Conservation (phyloP, 495 filamentous ascomycete genomes). For the Podospora pseudopauciseta region DNA sequence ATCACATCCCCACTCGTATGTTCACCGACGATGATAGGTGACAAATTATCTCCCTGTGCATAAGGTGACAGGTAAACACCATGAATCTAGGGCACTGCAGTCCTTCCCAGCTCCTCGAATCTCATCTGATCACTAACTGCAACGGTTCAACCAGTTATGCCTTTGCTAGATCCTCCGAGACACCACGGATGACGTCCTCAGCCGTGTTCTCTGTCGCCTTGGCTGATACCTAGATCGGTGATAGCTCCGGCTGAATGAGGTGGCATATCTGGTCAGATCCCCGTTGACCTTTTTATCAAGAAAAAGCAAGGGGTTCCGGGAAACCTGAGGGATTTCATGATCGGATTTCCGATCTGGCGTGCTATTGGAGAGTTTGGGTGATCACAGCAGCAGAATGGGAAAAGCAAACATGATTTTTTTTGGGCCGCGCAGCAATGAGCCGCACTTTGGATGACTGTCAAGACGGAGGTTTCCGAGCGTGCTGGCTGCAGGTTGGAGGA, state of each 20-base stretch:
- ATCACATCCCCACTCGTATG: not conserved
- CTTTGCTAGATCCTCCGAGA: not conserved
- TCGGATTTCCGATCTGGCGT: not conserved
- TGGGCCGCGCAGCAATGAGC: not conserved
- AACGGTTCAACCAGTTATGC: not conserved
- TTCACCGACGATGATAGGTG: not conserved
- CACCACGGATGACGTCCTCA: not conserved
- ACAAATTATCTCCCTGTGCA: not conserved
- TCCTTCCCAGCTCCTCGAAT: not conserved
- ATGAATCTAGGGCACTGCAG: not conserved
- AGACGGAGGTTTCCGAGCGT: not conserved
- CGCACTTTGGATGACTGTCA: not conserved
- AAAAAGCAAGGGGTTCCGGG: not conserved
- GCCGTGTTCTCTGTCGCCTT: not conserved
- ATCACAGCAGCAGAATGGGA: not conserved
- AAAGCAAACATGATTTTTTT: not conserved
- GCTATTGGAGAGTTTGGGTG: not conserved
- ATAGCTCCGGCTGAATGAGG: not conserved
- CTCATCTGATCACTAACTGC: not conserved
- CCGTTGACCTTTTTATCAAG: not conserved
- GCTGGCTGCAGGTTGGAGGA: not conserved
- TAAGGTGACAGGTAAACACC: not conserved
- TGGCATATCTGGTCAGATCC: not conserved
- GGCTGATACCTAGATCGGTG: not conserved
- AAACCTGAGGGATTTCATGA: not conserved